Base-by-base conservation (phyloP, 1,284 basidiomycete genomes). In the Pseudozyma flocculosa region DNA sequence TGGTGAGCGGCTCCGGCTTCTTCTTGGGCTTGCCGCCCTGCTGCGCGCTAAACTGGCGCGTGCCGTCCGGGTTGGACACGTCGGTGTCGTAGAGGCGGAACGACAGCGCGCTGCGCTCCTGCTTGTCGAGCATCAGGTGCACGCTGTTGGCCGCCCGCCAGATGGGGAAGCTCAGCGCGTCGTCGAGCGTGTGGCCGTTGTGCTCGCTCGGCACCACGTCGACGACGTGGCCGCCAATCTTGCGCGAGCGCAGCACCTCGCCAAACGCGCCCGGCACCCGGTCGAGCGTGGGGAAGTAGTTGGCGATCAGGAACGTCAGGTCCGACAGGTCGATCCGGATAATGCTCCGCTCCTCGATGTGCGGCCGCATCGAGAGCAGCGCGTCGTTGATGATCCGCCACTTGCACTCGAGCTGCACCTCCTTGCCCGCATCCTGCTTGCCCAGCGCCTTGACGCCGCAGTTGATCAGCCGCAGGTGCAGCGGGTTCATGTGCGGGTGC, bases 371-470 rank as follows among this genome's bases (percentile, higher is more conserved):
- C 40, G 89, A 87, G 9, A 87, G 84, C 13, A 96, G 78, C 1
- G 91, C 92, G 74, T 97, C 95, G 32, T 85, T 85, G 30, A 94
- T 84, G 37, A 95, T 85, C 52, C 88, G 84, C 42, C 85, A 81
- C 41, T 82, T 82, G 78, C 83, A 84, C 36, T 85, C 84, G 48
- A 79, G 76, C 18, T 69, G 66, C 14, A 45, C 72, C 22, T 78
- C 76, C 29, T 81, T 79, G 45, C 73, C 70, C 19, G 79, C 79
- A 60, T 85, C 84, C 72, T 85, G 84, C 24, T 83, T 79, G 4
- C 81, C 81, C 61, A 86, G 83, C 17, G 82, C 75, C 79, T 95
- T 95, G 51, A 93, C 91, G 29, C 95, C 95, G 39, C 89, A 88
- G 30, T 89, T 87, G 71, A 94, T 87, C 53, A 98, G 85, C 2